Base-by-base conservation (phyloP, 306 rosid genomes). In the Albizia julibrissin region DNA sequence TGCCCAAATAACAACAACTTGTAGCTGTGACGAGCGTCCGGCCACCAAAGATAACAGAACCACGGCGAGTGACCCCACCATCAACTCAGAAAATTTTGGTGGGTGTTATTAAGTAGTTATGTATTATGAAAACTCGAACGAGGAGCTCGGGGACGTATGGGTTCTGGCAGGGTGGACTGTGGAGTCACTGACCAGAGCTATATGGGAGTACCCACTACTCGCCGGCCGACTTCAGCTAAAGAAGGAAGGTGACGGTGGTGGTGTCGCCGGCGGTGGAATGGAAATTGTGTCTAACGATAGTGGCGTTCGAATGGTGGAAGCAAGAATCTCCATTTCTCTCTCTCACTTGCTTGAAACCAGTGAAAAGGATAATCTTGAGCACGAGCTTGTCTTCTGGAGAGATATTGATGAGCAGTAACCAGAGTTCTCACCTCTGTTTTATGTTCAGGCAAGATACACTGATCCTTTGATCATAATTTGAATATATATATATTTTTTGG, bases 351-450 rank as follows among this genome's bases (percentile, higher is more conserved):
- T 91, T 52, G 66, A 64, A 8, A 21, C 56, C 54, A 67, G 49
- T 44, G 34, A 46, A 13, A 81, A 27, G 13, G 75, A 82, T 22
- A 74, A 75, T 74, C 86, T 80, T 27, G 89, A 90, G 24, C 68
- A 86, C 24, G 69, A 89, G 15, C 94, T 92, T 72, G 92, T 90
- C 33, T 92, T 79, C 50, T 90, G 94, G 97, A 85, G 83, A 29
- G 83, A 78, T 49, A 79, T 90, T 47, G 94, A 90, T 44, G 78
- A 74, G 1, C 69, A 83, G 1, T 44, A 2, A 80, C 94, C 90
- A 56, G 79, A 77, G 3, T 91, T 80, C 72, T 90, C 85, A 64
- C 96, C 93, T 8, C 83, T 91, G 34, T 79, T 85, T 78, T 91
- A 85, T 78, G 82, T 89, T 82, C 93, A 89, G 94, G 94, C 78